Conservation (phyloP, 2,329 filamentous ascomycete genomes). For the Xylariaceae sp. region DNA sequence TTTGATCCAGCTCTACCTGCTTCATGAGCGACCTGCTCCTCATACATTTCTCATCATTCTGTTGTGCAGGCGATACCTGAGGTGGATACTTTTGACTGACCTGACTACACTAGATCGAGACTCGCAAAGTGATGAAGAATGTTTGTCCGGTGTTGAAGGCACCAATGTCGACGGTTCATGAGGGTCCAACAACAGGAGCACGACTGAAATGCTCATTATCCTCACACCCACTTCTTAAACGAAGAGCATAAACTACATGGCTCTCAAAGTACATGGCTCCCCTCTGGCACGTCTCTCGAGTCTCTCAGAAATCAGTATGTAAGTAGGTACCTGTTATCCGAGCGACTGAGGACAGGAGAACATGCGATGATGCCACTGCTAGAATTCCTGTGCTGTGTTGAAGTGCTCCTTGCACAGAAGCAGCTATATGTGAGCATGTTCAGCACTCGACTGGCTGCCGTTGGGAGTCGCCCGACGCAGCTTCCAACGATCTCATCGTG, state of each 20-base stretch:
- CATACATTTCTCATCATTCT: too few relatives aligned
- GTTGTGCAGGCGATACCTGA: too few relatives aligned
- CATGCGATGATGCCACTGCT: too few relatives aligned
- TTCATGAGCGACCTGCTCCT: too few relatives aligned
- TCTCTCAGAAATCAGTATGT: background rate
- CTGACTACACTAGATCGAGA: too few relatives aligned
- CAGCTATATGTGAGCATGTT: background rate
- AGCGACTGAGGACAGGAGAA: background rate
- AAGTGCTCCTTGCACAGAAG: too few relatives aligned
- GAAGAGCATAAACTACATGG: background rate
- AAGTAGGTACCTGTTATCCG: background rate
- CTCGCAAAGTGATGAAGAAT: too few relatives aligned
- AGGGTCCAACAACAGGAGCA: constrained; percentile 12
- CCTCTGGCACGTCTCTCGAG: background rate
- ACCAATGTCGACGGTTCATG: background rate
- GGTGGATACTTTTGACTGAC: too few relatives aligned
- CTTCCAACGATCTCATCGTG: background rate
- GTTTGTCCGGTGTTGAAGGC: too few relatives aligned
- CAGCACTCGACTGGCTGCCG: background rate
- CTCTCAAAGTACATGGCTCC: background rate
- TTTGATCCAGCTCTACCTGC: too few relatives aligned
- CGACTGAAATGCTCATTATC: background rate
- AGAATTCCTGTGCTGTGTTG: too few relatives aligned
- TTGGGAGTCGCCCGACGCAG: too few relatives aligned
- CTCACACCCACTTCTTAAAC: constrained; percentile 2